Evolutionary conservation across 1,284 basidiomycete species (phyloP).

Genomic region (Ceratobasidium sp.): DNA sequence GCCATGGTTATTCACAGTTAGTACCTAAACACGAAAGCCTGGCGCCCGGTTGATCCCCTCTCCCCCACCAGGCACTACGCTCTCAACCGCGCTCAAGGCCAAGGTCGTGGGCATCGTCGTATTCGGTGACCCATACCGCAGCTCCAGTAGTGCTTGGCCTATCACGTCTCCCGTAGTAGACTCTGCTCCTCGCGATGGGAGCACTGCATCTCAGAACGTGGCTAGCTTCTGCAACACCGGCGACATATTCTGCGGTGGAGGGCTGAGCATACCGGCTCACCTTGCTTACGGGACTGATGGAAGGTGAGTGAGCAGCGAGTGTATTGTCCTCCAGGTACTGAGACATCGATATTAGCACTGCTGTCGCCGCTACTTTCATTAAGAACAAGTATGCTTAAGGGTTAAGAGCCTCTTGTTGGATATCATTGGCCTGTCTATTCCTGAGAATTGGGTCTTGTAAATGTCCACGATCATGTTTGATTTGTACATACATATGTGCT

Average conservation of each 20-base stretch:
- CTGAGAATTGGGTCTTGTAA: too few relatives aligned
- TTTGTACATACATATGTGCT: too few relatives aligned
- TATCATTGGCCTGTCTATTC: too few relatives aligned
- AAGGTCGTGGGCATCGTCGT: constrained; percentile 10
- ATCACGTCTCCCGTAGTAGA: constrained; percentile 14
- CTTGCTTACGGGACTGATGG: constrained; percentile 24
- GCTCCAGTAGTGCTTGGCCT: constrained; percentile 19
- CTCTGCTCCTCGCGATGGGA: constrained; percentile 19
- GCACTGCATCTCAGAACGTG: constrained; percentile 21
- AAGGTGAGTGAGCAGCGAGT: constrained; percentile 5
- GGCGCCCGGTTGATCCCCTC: background rate
- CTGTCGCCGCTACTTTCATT: too few relatives aligned
- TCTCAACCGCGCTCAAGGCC: background rate
- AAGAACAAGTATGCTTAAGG: too few relatives aligned
- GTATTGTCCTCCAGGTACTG: too few relatives aligned
- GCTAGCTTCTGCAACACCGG: constrained; percentile 34
- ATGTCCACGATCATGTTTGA: too few relatives aligned
- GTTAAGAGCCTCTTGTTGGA: too few relatives aligned
- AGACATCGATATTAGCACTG: too few relatives aligned
- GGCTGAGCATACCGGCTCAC: background rate
- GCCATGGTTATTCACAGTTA: constrained; percentile 7
- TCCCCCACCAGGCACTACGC: background rate
- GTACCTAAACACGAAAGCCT: background rate
- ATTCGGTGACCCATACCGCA: constrained; percentile 18
- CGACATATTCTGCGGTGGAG: constrained; percentile 1